Evolutionary conservation across 2,329 filamentous ascomycete genomes (phyloP).

Genomic region (Tricladium varicosporioides): DNA sequence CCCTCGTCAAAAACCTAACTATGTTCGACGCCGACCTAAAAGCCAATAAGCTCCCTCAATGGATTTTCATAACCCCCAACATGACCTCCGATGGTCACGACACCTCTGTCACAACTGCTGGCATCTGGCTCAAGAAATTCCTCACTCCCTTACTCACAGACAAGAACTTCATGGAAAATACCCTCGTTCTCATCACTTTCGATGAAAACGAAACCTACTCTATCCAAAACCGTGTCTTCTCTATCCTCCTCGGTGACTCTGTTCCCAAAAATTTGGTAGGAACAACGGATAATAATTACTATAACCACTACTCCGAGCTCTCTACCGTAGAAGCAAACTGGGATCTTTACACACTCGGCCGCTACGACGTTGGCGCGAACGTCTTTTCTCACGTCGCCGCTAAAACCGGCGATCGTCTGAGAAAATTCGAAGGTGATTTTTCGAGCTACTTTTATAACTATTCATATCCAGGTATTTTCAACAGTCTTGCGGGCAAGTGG

Average conservation of each 20-base stretch:
- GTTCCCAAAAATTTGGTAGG: constrained; percentile 62
- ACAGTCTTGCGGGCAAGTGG: constrained; percentile 21
- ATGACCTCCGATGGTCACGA: constrained; percentile 79
- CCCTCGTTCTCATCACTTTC: constrained; percentile 73
- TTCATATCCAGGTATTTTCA: constrained; percentile 43
- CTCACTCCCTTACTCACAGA: constrained; percentile 68
- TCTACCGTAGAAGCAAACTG: constrained; percentile 69
- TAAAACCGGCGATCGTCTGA: constrained; percentile 53
- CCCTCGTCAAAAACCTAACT: constrained; percentile 72
- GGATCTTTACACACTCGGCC: constrained; percentile 63
- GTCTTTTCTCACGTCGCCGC: constrained; percentile 61
- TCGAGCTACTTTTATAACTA: constrained; percentile 42
- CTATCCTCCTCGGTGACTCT: constrained; percentile 72
- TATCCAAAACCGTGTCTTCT: constrained; percentile 66
- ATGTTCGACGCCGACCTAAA: constrained; percentile 67
- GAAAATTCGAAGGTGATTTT: constrained; percentile 32
- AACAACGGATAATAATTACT: constrained; percentile 67
- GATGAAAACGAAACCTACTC: constrained; percentile 74
- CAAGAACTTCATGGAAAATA: constrained; percentile 71
- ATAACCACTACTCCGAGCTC: constrained; percentile 71
- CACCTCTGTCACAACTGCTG: constrained; percentile 65
- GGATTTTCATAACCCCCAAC: constrained; percentile 70
- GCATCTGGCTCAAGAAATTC: constrained; percentile 66
- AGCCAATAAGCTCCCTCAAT: constrained; percentile 64
- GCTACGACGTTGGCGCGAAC: constrained; percentile 71